Base-by-base conservation (phyloP, 1,284 basidiomycete species). In the Ceratobasidium sp. region DNA sequence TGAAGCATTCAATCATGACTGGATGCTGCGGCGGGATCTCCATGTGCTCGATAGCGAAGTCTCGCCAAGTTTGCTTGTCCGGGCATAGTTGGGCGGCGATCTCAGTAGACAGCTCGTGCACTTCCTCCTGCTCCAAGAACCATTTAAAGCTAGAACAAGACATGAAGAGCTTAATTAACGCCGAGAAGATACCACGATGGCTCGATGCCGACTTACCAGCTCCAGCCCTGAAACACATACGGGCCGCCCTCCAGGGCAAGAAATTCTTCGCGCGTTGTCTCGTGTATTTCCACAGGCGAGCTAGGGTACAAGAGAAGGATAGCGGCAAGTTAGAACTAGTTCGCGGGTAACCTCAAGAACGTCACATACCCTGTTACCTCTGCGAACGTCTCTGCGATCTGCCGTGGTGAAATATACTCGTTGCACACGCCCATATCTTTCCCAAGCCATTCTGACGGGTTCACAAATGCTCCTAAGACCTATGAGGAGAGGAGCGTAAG, bases 151-250 rank as follows among this genome's bases (percentile, higher is more conserved):
- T 41, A 41, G 36, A 41, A 41, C 11, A 11, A 44, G 3, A 47
- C 2, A 19, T 1, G 4, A 11, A 7, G 60, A 36, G 8, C 4
- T 33, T 24, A 22, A 36, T 19, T 14, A 44, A 9, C 2, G n/a
- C n/a, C n/a, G 2, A 2, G 41, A 41, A n/a, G 44, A 15, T 44
- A 9, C n/a, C 36, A 11, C 36, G 11, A 17, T 31, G 33, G 31
- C 31, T 41, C 36, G 11, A 41, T 41, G 11, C 4, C 36, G 17
- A 60, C 57, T 44, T 60, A 60, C 57, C 36, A 14, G 19, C 29
- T 45, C 64, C 65, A 67, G 4, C 50, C 50, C 41, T 67, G 51
- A 44, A 54, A 47, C 9, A 48, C 15, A 50, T 62, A 15, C 19
- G 57, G 33, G 14, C 3, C 27, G 57, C 41, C 7, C 33, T 60